Evolutionary conservation across 306 rosid genomes (phyloP), one percentile per base, ranked within the genome.

Genomic region (Mimosa bimucronata): DNA sequence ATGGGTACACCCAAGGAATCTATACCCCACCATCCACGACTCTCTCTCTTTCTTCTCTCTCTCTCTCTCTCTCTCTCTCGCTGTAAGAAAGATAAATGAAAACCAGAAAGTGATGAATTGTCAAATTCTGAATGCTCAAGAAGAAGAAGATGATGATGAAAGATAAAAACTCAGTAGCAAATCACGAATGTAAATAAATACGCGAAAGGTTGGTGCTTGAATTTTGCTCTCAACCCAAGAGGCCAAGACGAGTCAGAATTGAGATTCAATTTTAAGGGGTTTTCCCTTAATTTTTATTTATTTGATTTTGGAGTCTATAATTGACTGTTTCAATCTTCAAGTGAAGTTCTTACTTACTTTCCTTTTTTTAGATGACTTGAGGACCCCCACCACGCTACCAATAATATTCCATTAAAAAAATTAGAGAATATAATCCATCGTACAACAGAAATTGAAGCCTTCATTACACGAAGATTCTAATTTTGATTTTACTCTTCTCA

Each of bases 1-100:
- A 71, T 65, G 48, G 48, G 82, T 71, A 67, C 71, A 34, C 38
- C 38, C 9, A 19, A 67, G 76, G 85, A 80, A 81, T 71, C 67
- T 77, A 58, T 29, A 10, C 65, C 65, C 42, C 74, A 44, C 60
- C 73, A 41, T 18, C 50, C 40, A 42, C 74, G 67, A 73, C 69
- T 2, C 46, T 41, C 37, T 3, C 58, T 62, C 71, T 42, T 58
- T 61, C 41, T 46, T 25, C 30, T 68, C 52, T 67, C 50, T 29
- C 41, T 52, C n/a, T n/a, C n/a, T n/a, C n/a, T n/a, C n/a, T n/a
- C n/a, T 68, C 53, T 21, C 31, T 29, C 68, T 58, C 48, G 1
- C 72, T 37, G 46, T 66, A 6, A 15, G 16, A 66, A 66, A 10
- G 13, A n/a, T 53, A 74, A 81, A 68, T 57, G 5, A 23, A 57